Conservation (phyloP, 1,139 yeast species). For the Candida pseudoviswanathii region DNA sequence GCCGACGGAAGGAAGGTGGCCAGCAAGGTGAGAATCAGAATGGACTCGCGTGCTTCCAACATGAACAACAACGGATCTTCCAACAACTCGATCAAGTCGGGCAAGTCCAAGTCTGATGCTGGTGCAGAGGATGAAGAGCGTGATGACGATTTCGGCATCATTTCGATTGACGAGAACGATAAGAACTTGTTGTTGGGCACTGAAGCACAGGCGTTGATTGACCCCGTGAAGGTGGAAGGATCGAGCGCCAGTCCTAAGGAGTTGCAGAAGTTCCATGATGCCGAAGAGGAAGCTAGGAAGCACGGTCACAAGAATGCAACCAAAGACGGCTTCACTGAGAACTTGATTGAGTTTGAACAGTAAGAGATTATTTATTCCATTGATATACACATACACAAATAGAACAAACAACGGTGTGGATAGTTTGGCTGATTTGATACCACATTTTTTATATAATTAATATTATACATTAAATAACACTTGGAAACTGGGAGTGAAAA, state of each 20-base stretch:
- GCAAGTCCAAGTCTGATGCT: slow-evolving; percentile 18
- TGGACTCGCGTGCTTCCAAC: slow-evolving; percentile 63
- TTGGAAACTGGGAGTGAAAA: too few relatives aligned
- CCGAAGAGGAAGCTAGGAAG: slow-evolving; percentile 13
- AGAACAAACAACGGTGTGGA: background rate
- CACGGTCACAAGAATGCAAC: slow-evolving; percentile 10
- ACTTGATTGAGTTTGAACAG: slow-evolving; percentile 32
- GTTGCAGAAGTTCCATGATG: slow-evolving; percentile 17
- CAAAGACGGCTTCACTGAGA: slow-evolving; percentile 14
- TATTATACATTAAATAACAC: background rate
- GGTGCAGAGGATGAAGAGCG: slow-evolving; percentile 47
- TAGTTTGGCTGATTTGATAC: too few relatives aligned
- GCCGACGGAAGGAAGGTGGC: slow-evolving; percentile 95
- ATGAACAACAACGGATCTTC: slow-evolving; percentile 23
- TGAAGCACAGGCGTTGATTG: slow-evolving; percentile 43
- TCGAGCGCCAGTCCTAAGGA: slow-evolving; percentile 8
- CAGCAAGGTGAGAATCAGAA: slow-evolving; percentile 79
- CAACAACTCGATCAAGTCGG: slow-evolving; percentile 29
- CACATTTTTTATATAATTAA: background rate
- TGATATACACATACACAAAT: background rate
- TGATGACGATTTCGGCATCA: slow-evolving; percentile 52
- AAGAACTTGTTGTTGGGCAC: slow-evolving; percentile 50
- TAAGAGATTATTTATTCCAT: background rate
- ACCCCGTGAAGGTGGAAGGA: slow-evolving; percentile 17
- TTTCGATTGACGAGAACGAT: slow-evolving; percentile 48